These are phyloP conservation scores for Cladosporium sp. DNA, from an alignment of 2,329 filamentous ascomycete genomes.

Conservation along the genomic window DNA sequence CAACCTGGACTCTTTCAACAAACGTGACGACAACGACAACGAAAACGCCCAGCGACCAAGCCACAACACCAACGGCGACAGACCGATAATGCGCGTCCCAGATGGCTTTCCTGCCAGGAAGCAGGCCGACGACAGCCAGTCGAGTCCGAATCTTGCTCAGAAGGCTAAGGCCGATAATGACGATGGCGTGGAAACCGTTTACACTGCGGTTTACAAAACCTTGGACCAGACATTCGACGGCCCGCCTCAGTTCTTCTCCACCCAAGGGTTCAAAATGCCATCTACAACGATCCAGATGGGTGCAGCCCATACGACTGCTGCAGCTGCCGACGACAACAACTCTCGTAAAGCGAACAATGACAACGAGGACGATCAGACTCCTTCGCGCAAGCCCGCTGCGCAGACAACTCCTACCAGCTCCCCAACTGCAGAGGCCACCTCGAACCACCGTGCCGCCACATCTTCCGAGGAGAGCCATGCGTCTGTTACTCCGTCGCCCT, in stretches of 20 bases:
- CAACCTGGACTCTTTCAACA: slow-evolving; percentile 12
- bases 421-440: slow-evolving; percentile 6
- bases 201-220: slow-evolving; percentile 49
- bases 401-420: slow-evolving; percentile 4
- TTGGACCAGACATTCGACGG: slow-evolving; percentile 47
- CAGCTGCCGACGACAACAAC: slow-evolving; percentile 5
- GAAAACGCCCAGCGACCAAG: not conserved
- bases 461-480: not conserved
- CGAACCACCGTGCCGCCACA: not conserved
- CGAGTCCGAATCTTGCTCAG: slow-evolving; percentile 1
- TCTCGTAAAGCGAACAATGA: slow-evolving; percentile 6
- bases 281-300: slow-evolving; percentile 13
- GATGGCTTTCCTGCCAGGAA: slow-evolving; percentile 14
- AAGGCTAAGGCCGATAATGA: slow-evolving; percentile 11
- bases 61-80: slow-evolving; percentile 22
- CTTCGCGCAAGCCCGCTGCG: slow-evolving; percentile 14
- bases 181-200: slow-evolving; percentile 27
- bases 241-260: slow-evolving; percentile 29
- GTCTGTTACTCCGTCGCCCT: not conserved
- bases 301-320: slow-evolving; percentile 12
- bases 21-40: slow-evolving; percentile 1
- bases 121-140: not conserved
- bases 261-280: slow-evolving; percentile 15
- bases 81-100: slow-evolving; percentile 22
- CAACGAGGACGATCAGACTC: slow-evolving; percentile 8